A percentile compares a stretch with the other conserved stretches of the same genome.
Conservation (phyloP, 2,329 filamentous ascomycete genomes). For the Trichoderma simmonsii region DNA sequence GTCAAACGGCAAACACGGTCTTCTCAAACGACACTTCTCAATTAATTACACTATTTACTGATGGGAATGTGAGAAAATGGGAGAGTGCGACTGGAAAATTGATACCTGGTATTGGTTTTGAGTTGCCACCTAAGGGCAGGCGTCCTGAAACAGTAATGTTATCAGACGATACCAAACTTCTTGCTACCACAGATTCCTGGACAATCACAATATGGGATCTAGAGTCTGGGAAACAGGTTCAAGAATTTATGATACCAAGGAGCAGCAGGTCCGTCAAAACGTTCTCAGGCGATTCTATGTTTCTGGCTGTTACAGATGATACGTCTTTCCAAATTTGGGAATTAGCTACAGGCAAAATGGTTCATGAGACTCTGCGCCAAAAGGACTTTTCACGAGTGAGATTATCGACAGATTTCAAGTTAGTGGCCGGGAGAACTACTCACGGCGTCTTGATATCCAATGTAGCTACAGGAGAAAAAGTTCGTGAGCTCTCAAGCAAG, state of each 20-base stretch:
- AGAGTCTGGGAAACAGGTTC: neutral
- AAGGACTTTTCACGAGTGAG: too few relatives aligned
- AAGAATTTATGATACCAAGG: neutral
- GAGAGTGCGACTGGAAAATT: neutral
- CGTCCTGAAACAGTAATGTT: rapidly evolving
- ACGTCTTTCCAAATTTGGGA: neutral
- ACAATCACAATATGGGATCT: neutral
- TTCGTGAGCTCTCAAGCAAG: neutral
- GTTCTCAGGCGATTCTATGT: neutral
- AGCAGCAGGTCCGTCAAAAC: rapidly evolving
- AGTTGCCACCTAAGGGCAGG: neutral
- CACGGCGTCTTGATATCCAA: neutral
- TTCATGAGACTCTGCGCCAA: neutral
- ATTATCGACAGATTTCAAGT: neutral
- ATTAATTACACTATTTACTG: neutral
- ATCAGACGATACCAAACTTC: neutral
- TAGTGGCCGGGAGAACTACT: neutral
- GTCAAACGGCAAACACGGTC: neutral
- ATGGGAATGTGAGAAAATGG: neutral
- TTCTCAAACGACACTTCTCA: neutral
- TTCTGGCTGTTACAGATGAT: neutral
- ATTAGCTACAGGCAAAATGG: neutral
- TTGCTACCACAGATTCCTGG: neutral
- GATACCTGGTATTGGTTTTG: neutral
- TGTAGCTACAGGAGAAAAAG: neutral